phyloP scores from a whole-genome alignment of 306 rosid species.

The Hylodesmum podocarpum region DNA sequence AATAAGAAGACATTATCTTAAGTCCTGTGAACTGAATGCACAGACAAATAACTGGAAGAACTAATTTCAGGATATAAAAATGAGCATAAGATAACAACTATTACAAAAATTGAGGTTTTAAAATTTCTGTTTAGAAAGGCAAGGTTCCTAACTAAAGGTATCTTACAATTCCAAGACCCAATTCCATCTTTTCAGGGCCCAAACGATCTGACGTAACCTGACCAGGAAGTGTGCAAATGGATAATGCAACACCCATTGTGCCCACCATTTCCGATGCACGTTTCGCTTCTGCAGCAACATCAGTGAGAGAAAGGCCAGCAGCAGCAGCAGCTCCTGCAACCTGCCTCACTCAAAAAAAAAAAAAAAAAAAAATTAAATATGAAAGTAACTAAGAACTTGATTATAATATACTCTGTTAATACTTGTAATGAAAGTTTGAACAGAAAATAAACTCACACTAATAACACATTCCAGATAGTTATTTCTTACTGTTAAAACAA shows the following conservation, averaged over 20 bases:
- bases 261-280: slow-evolving; percentile 77
- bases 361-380: not conserved
- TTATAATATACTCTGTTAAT: not conserved
- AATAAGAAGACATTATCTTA: no score
- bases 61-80: not conserved
- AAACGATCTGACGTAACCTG: slow-evolving; percentile 79
- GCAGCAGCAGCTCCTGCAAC: slow-evolving; percentile 91
- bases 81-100: not conserved
- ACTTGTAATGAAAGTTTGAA: not conserved
- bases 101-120: not conserved
- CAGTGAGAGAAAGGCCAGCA: slow-evolving; percentile 63
- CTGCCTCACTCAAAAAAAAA: slow-evolving; percentile 38
- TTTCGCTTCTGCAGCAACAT: slow-evolving; percentile 71
- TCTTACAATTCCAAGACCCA: slow-evolving; percentile 86
- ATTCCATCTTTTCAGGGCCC: slow-evolving; percentile 81
- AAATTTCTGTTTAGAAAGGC: not conserved
- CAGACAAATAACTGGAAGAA: not conserved
- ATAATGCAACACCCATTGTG: slow-evolving; percentile 86
- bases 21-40: no score
- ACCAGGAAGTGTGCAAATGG: slow-evolving; percentile 80
- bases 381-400: not conserved
- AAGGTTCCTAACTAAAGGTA: slow-evolving; percentile 5
- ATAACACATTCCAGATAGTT: not conserved
- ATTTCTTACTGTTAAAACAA: not conserved
- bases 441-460: not conserved